Evolutionary conservation across 2,329 filamentous ascomycete genomes (phyloP).

Genomic region (Colletotrichum lentis): DNA sequence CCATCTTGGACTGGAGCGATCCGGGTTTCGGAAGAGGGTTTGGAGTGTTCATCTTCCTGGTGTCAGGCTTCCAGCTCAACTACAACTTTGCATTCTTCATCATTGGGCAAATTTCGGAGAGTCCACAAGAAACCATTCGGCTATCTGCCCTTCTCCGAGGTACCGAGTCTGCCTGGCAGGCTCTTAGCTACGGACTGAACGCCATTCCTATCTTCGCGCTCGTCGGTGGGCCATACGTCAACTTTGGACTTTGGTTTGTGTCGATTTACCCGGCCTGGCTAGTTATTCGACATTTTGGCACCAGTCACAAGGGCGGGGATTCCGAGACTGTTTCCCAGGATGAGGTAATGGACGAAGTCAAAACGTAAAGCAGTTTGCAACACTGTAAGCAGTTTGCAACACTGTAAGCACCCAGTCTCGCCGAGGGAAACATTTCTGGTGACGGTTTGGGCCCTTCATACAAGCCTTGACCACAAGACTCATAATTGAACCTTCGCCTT

Average conservation of each 20-base stretch:
- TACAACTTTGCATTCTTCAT: conserved; percentile 76
- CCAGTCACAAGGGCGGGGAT: neutral
- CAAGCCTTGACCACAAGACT: rapidly evolving
- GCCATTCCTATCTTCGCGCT: conserved; percentile 67
- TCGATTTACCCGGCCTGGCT: conserved; percentile 70
- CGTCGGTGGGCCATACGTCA: conserved; percentile 70
- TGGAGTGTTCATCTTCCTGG: conserved; percentile 65
- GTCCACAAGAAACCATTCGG: conserved; percentile 68
- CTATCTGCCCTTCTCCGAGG: conserved; percentile 70
- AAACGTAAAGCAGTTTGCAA: neutral
- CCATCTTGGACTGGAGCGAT: conserved; percentile 58
- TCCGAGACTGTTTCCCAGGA: conserved; percentile 4
- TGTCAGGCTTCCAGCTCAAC: conserved; percentile 74
- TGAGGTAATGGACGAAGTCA: neutral
- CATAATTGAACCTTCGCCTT: no score
- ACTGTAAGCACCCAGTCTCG: no score
- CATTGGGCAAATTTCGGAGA: conserved; percentile 67
- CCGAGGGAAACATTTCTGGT: neutral
- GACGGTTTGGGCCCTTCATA: no score
- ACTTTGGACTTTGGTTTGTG: conserved; percentile 71
- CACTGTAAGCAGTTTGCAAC: no score
- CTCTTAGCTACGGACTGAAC: conserved; percentile 71
- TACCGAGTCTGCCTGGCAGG: conserved; percentile 74
- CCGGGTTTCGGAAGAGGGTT: conserved; percentile 57
- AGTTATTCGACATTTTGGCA: conserved; percentile 47